Evolutionary conservation across 768 basidiomycete species (phyloP).

Genomic region (Rhodotorula graminis): DNA sequence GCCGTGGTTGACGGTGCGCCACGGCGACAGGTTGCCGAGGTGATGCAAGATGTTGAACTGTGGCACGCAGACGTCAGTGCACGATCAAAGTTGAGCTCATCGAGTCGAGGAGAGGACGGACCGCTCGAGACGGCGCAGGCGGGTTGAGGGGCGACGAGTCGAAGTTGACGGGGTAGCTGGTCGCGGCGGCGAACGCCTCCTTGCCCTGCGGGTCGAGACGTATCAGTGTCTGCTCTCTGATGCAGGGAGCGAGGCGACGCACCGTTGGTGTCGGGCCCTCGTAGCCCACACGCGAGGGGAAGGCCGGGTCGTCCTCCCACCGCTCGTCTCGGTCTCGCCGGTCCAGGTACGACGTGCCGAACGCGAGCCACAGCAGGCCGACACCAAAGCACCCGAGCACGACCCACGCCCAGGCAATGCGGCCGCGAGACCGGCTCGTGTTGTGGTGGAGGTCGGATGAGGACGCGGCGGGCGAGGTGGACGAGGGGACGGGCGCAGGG

Average conservation of each 20-base stretch:
- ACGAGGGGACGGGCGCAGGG: not conserved
- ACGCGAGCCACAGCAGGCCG: not conserved
- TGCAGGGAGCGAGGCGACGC: not conserved
- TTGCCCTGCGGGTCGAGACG: not conserved
- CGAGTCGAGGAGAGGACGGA: too few species aligned
- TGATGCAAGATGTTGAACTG: conserved; percentile 33
- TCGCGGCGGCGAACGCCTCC: conserved; percentile 32
- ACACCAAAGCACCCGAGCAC: not conserved
- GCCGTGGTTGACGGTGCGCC: conserved; percentile 33
- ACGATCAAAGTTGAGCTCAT: too few species aligned
- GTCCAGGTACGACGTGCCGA: not conserved
- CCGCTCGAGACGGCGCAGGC: not conserved
- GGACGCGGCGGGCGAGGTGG: not conserved
- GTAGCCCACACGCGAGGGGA: conserved; percentile 1
- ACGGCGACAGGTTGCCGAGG: conserved; percentile 34
- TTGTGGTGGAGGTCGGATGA: not conserved
- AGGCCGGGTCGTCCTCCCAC: not conserved
- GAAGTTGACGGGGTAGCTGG: conserved; percentile 21
- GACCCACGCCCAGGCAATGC: not conserved
- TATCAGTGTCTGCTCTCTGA: not conserved
- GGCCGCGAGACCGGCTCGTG: not conserved
- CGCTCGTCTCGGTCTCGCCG: too few species aligned
- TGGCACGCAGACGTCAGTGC: not conserved
- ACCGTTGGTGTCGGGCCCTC: conserved; percentile 29
- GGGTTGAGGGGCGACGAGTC: conserved; percentile 31